phyloP scores from a whole-genome alignment of 768 basidiomycete genomes.

The Gymnopilus dilepis region DNA sequence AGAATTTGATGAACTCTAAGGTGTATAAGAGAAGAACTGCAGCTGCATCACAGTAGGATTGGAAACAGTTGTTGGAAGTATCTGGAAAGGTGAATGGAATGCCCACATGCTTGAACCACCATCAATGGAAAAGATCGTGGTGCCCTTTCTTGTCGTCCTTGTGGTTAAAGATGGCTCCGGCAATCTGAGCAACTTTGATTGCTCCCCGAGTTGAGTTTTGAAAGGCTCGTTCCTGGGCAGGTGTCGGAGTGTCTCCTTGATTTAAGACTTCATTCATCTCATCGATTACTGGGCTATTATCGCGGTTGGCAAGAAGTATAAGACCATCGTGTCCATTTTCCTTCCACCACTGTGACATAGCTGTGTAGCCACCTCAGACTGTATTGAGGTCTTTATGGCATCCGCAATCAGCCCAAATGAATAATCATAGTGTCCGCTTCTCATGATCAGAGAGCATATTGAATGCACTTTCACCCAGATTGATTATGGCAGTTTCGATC shows the following conservation, averaged over 20 bases:
- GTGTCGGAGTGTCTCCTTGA: background rate
- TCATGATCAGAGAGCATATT: slow-evolving; percentile 12
- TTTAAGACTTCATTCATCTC: background rate
- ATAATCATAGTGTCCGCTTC: slow-evolving; percentile 24
- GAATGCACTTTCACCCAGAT: background rate
- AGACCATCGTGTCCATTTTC: slow-evolving; percentile 25
- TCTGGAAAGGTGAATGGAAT: background rate
- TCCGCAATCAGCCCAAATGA: slow-evolving; percentile 30
- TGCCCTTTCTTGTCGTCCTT: slow-evolving; percentile 30
- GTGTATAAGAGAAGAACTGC: background rate
- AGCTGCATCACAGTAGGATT: slow-evolving; percentile 27
- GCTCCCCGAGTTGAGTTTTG: slow-evolving; percentile 5
- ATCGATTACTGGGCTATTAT: slow-evolving; percentile 29
- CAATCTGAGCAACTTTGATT: slow-evolving; percentile 22
- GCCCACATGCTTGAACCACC: background rate
- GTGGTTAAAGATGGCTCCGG: slow-evolving; percentile 35
- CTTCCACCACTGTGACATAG: slow-evolving; percentile 26
- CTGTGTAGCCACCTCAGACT: slow-evolving; percentile 30
- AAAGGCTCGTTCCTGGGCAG: slow-evolving; percentile 6
- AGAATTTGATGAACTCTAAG: background rate
- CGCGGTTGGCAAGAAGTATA: slow-evolving; percentile 31
- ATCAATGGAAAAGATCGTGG: background rate
- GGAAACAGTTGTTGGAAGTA: background rate
- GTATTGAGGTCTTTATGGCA: slow-evolving; percentile 34
- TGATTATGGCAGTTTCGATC: background rate